Base-by-base conservation (phyloP, 2,329 filamentous ascomycete genomes). In the Balansia obtecta region DNA sequence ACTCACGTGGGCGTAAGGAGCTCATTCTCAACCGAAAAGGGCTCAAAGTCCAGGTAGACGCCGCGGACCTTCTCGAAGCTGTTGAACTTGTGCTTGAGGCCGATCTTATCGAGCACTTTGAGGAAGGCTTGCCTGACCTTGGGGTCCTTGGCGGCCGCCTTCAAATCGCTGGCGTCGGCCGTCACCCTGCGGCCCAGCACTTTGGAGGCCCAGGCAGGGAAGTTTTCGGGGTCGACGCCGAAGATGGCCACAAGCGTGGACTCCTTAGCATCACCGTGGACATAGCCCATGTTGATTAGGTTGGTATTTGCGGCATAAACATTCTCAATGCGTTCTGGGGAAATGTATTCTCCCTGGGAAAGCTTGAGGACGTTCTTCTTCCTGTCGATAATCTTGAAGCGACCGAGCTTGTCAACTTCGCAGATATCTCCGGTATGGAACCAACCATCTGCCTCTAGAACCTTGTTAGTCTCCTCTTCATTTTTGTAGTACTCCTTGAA, bases 331-430 rank as follows among this genome's bases (percentile, higher is more conserved):
- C 90, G 87, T 71, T 98, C 93, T 13, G 93, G 93, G 1, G 90
- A 95, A 61, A 98, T 88, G 70, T 98, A 98, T 71, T 98, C 93
- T 66, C 93, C 93, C 69, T 98, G 93, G 0, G 91, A 84, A 50
- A 98, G 80, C 77, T 98, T 98, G 64, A 98, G 81, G n/a, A 98
- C 88, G 69, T 97, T 97, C 85, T 98, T 98, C 71, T 89, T 85
- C 60, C 93, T 89, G 68, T 98, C 93, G 60, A 98, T 85, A 68
- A 98, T 95, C 68, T 80, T 83, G 74, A 97, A 85, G 53, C 90
- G 87, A 54, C 93, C 93, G 62, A 86, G 68, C 57, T 82, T 82
- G 67, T 98, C 93, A 22, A 98, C 75, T 56, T 83, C 79, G 62
- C 82, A 88, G 57, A 98, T 91, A 61, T 98, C 93, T 50, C 93